Base-by-base conservation (phyloP, 306 rosid genomes). In the Vicia faba region DNA sequence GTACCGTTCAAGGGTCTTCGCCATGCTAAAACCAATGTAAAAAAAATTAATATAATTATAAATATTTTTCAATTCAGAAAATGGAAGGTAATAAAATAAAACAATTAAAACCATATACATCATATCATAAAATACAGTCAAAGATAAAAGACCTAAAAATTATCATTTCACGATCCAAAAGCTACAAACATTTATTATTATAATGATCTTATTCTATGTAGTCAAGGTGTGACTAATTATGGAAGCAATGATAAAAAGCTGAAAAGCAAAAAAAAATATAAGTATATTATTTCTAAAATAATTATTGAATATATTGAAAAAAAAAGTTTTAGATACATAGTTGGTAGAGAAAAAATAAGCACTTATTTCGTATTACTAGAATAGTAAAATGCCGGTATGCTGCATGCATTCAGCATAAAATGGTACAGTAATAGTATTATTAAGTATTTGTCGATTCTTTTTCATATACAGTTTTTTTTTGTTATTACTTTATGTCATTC, bases 1-100 rank as follows among this genome's bases (percentile, higher is more conserved):
- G 69, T 85, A 87, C 53, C 82, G 78, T 66, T 87, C 97, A 43
- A 90, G 29, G 28, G 95, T 82, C 84, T 81, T 84, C 60, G 69
- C 73, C 80, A 87, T 84, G 82, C 97, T 90, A 80, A 51, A 84
- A 20, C 39, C 9, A 70, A 12, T 45, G 23, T 9, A 39, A 73
- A 18, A 73, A 18, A 4, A 31, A 43, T 50, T 9, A 72, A 46
- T 18, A 43, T 16, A 70, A 15, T 13, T 13, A 50, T 26, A 11
- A 15, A 11, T 10, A 41, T 40, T 68, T 51, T 23, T 0, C 23
- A 19, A 40, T 33, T 33, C 59, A 16, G 43, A 20, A 38, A 59
- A 51, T 59, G 19, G 10, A 62, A 44, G 44, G 23, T 33, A 33
- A 33, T n/a, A n/a, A n/a, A n/a, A 48, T 10, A 11, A 28, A 74